Base-by-base conservation (phyloP, 2,329 filamentous ascomycete species). In the Nigrospora sphaerica region DNA sequence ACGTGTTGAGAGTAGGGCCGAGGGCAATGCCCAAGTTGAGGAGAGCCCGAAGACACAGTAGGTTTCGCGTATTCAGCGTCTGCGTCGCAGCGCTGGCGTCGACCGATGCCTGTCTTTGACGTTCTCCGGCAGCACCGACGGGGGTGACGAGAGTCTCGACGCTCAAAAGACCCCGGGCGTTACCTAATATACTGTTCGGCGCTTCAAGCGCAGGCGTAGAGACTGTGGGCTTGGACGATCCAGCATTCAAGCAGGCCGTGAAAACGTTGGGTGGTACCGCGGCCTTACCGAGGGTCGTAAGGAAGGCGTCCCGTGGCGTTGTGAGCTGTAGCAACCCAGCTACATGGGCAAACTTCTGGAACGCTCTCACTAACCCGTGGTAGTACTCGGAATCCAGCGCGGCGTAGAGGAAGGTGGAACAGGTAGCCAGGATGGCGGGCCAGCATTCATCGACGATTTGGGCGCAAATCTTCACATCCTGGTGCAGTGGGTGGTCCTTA, bases 21-120 rank as follows among this genome's bases (percentile, higher is more conserved):
- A 98, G 70, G 3, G 93, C 93, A 57, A 97, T 98, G 2, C 93
- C 93, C 4, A 98, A 70, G 56, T 98, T 98, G n/a, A 98, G 70
- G 14, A 98, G 73, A 31, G 93, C 93, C 58, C 95, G 77, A 38
- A 98, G 71, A 57, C 93, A 98, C 2, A 97, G 72, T 4, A 98
- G 71, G 59, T 98, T 97, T 9, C 93, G 80, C 3, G 90, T 92
- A 53, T 89, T 95, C 10, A 97, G 72, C 4, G 81, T 78, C 46
- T 63, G 62, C 3, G 56, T 54, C 37, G 73, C 70, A 1, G 65
- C 48, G 47, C 64, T 59, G 28, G 67, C 57, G 64, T 88, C 86
- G 6, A 79, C 62, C 0, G 81, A 83, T 3, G 68, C 65, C 45
- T 82, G 78, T 35, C 82, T 71, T 46, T 75, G 75, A 45, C 77